Conservation (phyloP, 257 asterid species). For the Dorcoceras hygrometricum region DNA sequence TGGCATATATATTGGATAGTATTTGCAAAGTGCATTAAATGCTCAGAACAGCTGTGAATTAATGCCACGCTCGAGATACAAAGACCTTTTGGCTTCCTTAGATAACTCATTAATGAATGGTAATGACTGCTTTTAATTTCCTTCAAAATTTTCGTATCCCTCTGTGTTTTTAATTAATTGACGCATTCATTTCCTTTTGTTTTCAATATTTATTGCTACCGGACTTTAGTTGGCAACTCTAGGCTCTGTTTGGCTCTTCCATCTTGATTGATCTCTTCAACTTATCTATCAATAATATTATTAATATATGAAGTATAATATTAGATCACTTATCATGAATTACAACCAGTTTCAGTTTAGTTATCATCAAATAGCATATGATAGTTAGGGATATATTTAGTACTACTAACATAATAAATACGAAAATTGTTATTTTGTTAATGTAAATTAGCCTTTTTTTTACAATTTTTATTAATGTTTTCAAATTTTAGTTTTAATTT, state of each 20-base stretch:
- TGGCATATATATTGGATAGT: slow-evolving; percentile 33
- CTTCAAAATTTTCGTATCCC: slow-evolving; percentile 15
- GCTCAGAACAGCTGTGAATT: slow-evolving; percentile 49
- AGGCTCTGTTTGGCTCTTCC: slow-evolving; percentile 22
- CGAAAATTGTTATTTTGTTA: too few species aligned
- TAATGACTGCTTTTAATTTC: slow-evolving; percentile 37
- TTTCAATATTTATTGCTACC: slow-evolving; percentile 29
- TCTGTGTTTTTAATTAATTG: slow-evolving; percentile 24
- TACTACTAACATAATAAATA: too few species aligned
- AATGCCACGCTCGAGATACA: slow-evolving; percentile 37
- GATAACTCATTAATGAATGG: slow-evolving; percentile 42
- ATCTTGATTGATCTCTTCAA: too few species aligned
- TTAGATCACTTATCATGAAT: too few species aligned
- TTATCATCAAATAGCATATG: too few species aligned
- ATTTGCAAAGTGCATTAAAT: not conserved
- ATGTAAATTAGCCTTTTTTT: too few species aligned
- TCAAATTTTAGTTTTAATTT: too few species aligned
- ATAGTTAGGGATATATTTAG: too few species aligned
- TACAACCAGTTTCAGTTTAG: too few species aligned
- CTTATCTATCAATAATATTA: too few species aligned
- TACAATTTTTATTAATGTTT: too few species aligned
- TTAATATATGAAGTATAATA: too few species aligned
- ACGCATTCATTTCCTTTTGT: slow-evolving; percentile 37
- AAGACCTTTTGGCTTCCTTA: slow-evolving; percentile 41
- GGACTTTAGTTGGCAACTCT: slow-evolving; percentile 27